Conservation (phyloP, 768 basidiomycete species). For the Xerocomellus amylosporus region DNA sequence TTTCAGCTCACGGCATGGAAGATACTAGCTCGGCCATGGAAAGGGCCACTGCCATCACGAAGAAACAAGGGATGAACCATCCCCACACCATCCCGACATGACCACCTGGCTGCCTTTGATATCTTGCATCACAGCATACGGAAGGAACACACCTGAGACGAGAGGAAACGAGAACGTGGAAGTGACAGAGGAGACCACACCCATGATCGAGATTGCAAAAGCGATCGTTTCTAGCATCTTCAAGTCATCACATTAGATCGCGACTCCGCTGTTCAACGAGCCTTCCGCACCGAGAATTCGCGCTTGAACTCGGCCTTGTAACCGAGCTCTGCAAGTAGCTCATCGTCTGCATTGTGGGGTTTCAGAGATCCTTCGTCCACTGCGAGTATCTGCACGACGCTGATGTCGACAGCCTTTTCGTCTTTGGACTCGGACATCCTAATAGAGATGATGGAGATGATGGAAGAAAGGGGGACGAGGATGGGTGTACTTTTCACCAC, state of each 20-base stretch:
- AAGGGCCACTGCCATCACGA: constrained; percentile 64
- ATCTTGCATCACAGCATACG: neutral
- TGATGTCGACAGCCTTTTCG: constrained; percentile 15
- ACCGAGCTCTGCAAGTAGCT: constrained; percentile 59
- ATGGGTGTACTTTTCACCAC: neutral
- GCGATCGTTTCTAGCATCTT: constrained; percentile 58
- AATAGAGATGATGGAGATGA: neutral
- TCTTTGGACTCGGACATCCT: constrained; percentile 22
- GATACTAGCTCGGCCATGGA: constrained; percentile 74
- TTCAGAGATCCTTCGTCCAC: constrained; percentile 14
- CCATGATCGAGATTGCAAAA: constrained; percentile 72
- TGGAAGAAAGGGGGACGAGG: neutral
- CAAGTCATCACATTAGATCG: neutral
- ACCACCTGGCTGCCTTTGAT: constrained; percentile 44
- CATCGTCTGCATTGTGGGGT: constrained; percentile 50
- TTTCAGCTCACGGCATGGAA: constrained; percentile 64
- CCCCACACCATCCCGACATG: constrained; percentile 79
- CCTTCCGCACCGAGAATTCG: constrained; percentile 59
- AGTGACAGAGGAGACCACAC: constrained; percentile 64
- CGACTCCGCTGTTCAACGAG: neutral
- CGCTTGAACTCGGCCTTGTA: constrained; percentile 73
- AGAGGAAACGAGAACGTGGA: constrained; percentile 66
- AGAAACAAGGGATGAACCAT: constrained; percentile 69
- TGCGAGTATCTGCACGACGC: constrained; percentile 10
- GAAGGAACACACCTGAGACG: constrained; percentile 45